Percentiles rank a stretch among this genome's conserved stretches.
phyloP scores from a whole-genome alignment of 2,329 filamentous ascomycete genomes.

The Penicillium digitatum region DNA sequence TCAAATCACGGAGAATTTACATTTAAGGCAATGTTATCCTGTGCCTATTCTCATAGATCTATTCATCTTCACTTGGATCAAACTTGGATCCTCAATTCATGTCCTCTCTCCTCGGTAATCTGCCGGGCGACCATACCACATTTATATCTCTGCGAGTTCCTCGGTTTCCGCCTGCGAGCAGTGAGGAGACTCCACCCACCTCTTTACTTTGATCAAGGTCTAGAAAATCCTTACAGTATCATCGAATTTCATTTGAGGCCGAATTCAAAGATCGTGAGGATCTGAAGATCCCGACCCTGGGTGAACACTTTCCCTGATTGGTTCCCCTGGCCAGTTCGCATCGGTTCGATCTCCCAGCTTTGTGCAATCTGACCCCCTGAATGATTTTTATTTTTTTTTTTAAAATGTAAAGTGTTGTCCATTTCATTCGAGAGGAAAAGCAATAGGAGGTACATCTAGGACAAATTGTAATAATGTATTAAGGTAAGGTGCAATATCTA shows the following conservation, averaged over 20 bases:
- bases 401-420: too few relatives aligned
- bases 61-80: background rate
- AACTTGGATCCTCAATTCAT: background rate
- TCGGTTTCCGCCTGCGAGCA: conserved; percentile 3
- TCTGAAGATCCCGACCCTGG: background rate
- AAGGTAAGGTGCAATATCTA: background rate
- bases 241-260: background rate
- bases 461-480: too few relatives aligned
- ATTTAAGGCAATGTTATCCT: background rate
- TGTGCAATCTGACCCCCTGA: background rate
- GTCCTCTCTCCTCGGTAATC: background rate
- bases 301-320: background rate
- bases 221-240: background rate
- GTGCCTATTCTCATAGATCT: background rate
- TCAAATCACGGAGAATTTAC: too few relatives aligned
- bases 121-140: background rate
- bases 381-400: background rate
- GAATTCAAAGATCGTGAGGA: background rate
- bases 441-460: too few relatives aligned
- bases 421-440: too few relatives aligned
- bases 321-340: background rate
- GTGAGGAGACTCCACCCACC: conserved; percentile 1
- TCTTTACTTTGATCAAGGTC: background rate
- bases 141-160: background rate
- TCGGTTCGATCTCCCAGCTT: background rate